A percentile compares a stretch with the other conserved stretches of the same genome.
These are phyloP conservation scores for Schizothecium vesticola DNA, from an alignment of 495 filamentous ascomycete species.

Conservation along the genomic window DNA sequence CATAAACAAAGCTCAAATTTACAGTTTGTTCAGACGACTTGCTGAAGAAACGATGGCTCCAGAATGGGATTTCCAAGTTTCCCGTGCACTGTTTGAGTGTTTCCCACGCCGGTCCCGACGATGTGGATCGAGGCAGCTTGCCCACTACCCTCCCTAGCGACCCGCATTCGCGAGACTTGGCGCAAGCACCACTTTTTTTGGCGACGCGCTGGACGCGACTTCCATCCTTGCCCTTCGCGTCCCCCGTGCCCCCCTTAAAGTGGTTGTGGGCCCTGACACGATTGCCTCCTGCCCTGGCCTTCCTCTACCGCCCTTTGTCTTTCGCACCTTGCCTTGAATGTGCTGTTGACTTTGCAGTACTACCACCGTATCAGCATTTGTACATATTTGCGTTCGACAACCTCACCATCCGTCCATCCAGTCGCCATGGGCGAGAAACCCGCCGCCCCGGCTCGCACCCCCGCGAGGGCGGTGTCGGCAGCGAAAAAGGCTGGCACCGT, in stretches of 20 bases:
- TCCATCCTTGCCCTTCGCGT: constrained; percentile 9
- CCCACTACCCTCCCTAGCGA: background rate
- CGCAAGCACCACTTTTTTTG: background rate
- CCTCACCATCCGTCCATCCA: background rate
- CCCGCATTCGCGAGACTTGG: background rate
- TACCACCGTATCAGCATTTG: background rate
- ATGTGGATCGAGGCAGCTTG: background rate
- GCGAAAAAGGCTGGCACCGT: constrained; percentile 35
- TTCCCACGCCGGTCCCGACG: background rate
- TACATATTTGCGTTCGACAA: background rate
- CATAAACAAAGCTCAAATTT: background rate
- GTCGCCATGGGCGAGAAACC: constrained; percentile 28
- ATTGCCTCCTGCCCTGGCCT: background rate
- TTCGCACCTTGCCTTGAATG: no score
- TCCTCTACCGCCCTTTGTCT: background rate
- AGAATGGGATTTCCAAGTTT: background rate
- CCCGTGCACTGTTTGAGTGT: background rate
- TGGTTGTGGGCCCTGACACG: background rate
- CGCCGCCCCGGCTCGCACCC: constrained; percentile 29
- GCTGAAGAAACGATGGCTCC: background rate
- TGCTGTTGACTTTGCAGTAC: background rate
- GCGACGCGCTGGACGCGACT: constrained; percentile 5
- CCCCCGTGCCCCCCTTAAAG: constrained; percentile 3
- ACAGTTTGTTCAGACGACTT: background rate
- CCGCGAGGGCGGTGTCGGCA: constrained; percentile 38